Base-by-base conservation (phyloP, 225 moss, liverwort and hornwort genomes). In the Neckera pumila region DNA sequence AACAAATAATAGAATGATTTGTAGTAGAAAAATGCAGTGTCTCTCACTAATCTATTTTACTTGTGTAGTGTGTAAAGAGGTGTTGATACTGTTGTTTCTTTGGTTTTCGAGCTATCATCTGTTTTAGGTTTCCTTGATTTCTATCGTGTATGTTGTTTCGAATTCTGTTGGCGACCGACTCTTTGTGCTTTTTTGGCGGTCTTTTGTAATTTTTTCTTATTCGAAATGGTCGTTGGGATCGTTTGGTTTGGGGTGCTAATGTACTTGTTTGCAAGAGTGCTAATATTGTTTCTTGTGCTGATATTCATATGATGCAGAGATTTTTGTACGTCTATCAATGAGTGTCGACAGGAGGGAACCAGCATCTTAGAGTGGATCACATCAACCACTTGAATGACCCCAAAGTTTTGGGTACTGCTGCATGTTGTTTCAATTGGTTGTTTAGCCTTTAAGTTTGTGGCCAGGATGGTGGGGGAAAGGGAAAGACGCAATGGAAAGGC, bases 321-420 rank as follows among this genome's bases (percentile, higher is more conserved):
- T 51, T 38, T 49, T 60, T 86, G 86, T 66, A 72, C 60, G 71
- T 73, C 58, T 53, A 64, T 84, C 89, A 86, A 92, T 89, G 92
- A 92, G 90, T 60, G 90, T 92, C 89, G 90, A 82, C 58, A 71
- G 85, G 79, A 67, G 82, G 82, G 86, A 79, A 72, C 69, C 62
- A 75, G 83, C 70, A 89, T 85, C n/a, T 57, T 70, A 33, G 80
- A 43, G 85, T 57, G 90, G 84, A 70, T 89, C 34, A 36, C 85
- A 86, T 67, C 81, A 67, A 82, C 49, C 70, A 45, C 54, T 86
- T 38, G 54, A 62, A 62, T 62, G 77, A 61, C 76, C 36, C 30
- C 25, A 54, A 65, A 62, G 79, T 25, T 86, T 83, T 69, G 17
- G 76, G 81, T 64, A 17, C 20, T 81, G 71, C 76, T 77, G 59